Base-by-base conservation (phyloP, 306 rosid species). In the Rosa chinensis region DNA sequence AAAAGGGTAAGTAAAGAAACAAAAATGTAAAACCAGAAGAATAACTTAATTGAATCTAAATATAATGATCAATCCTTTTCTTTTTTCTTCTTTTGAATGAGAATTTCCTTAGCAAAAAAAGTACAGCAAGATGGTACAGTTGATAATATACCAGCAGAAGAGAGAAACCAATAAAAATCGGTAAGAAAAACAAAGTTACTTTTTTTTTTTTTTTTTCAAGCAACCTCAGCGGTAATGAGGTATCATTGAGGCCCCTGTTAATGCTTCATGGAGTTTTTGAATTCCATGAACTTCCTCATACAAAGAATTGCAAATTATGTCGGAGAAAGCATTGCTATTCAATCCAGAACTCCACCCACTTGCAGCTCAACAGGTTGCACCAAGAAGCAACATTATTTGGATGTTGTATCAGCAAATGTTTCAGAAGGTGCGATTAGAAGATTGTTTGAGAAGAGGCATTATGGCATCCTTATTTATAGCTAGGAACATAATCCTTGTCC, bases 401-500 rank as follows among this genome's bases (percentile, higher is more conserved):
- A 63, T 16, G 53, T 49, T 50, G 77, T 13, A 42, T 79, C 75
- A 79, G 78, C 28, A 76, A 74, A 71, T 43, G 77, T 40, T 67
- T 70, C 75, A 78, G 14, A 67, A 40, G 70, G 37, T 71, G 66
- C 80, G 13, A 83, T 58, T 66, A 78, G 77, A 63, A 69, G 49
- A 18, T 47, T 11, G 48, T 32, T 52, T 67, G 40, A 16, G 40
- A 59, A 77, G 61, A 16, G 44, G 10, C 39, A 66, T 78, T 58
- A 79, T 42, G 80, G 5, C 73, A 66, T 73, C 69, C 53, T 81
- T 87, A 85, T 88, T 85, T 82, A 72, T 78, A 84, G 83, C 78
- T 91, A 81, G 77, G 80, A 75, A 81, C 89, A 77, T 81, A 61
- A 80, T 94, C 99, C 79, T 86, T 87, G 82, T 88, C 80, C 84